A percentile compares a stretch with the other conserved stretches of the same genome.
Evolutionary conservation across 106 monocot genomes (phyloP).

Genomic region (Allium fistulosum): DNA sequence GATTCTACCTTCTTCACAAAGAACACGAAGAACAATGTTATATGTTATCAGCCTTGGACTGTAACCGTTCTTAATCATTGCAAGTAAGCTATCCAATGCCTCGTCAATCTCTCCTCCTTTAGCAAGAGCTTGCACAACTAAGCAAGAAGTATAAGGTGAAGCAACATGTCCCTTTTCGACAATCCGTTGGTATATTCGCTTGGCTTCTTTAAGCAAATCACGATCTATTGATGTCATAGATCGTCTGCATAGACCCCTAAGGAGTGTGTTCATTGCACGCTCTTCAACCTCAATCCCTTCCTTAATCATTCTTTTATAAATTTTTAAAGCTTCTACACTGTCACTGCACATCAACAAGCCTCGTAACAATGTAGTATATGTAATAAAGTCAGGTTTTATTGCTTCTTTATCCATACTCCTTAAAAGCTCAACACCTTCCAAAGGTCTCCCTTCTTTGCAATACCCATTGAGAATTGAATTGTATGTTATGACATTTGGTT

Average conservation of each 20-base stretch:
- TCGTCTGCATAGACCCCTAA: constrained; percentile 61
- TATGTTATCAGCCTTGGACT: constrained; percentile 59
- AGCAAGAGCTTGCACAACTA: constrained; percentile 74
- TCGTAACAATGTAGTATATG: constrained; percentile 52
- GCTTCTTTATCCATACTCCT: constrained; percentile 30
- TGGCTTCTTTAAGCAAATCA: constrained; percentile 33
- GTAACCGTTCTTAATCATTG: constrained; percentile 54
- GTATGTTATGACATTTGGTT: constrained; percentile 61
- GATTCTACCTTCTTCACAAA: constrained; percentile 47
- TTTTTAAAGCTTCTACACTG: constrained; percentile 27
- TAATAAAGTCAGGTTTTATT: constrained; percentile 45
- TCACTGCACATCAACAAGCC: constrained; percentile 58
- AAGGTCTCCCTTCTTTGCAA: constrained; percentile 66
- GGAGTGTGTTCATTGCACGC: constrained; percentile 55
- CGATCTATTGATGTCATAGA: constrained; percentile 10
- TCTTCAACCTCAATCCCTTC: constrained; percentile 36
- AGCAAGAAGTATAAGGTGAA: constrained; percentile 68
- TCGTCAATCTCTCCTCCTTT: constrained; percentile 37
- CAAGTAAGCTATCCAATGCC: constrained; percentile 40
- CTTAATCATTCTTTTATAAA: constrained; percentile 49
- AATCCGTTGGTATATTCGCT: constrained; percentile 34
- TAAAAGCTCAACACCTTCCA: constrained; percentile 49
- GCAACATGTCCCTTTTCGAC: constrained; percentile 13
- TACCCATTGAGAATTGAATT: constrained; percentile 79
- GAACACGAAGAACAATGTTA: constrained; percentile 41